Conservation (phyloP, 1,139 yeast genomes). For the Debaryomycetaceae sp. region DNA sequence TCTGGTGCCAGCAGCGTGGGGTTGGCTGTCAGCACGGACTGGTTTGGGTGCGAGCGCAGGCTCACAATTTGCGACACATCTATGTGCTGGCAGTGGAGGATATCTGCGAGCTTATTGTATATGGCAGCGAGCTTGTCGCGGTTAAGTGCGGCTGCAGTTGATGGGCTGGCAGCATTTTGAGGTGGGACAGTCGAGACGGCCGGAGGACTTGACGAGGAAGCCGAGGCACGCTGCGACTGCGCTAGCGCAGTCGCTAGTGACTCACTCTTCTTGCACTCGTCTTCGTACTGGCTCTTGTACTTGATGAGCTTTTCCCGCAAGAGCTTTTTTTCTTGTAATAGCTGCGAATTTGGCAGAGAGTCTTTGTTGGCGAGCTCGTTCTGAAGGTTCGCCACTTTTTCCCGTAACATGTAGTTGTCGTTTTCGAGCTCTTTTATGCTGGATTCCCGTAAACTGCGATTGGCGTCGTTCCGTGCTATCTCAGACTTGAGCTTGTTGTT, state of each 20-base stretch:
- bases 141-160: neutral
- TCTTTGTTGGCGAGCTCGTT: slow-evolving; percentile 10
- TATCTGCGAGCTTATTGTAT: slow-evolving; percentile 1
- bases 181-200: neutral
- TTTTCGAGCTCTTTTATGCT: slow-evolving; percentile 12
- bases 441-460: slow-evolving; percentile 2
- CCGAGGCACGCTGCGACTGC: neutral
- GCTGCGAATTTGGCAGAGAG: slow-evolving; percentile 13
- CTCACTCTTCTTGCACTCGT: slow-evolving; percentile 8
- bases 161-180: no score
- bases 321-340: slow-evolving; percentile 25
- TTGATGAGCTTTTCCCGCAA: slow-evolving; percentile 32
- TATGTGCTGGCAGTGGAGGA: slow-evolving; percentile 1
- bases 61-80: neutral
- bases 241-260: neutral
- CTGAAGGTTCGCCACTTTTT: slow-evolving; percentile 10
- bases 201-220: neutral
- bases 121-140: neutral
- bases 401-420: slow-evolving; percentile 14
- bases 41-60: neutral
- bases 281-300: slow-evolving; percentile 30
- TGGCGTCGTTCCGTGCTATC: slow-evolving; percentile 1
- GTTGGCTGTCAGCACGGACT: neutral
- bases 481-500: neutral
- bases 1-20: neutral